Evolutionary conservation across 2,329 filamentous ascomycete species (phyloP).

Genomic region (Dendryphion nanum): DNA sequence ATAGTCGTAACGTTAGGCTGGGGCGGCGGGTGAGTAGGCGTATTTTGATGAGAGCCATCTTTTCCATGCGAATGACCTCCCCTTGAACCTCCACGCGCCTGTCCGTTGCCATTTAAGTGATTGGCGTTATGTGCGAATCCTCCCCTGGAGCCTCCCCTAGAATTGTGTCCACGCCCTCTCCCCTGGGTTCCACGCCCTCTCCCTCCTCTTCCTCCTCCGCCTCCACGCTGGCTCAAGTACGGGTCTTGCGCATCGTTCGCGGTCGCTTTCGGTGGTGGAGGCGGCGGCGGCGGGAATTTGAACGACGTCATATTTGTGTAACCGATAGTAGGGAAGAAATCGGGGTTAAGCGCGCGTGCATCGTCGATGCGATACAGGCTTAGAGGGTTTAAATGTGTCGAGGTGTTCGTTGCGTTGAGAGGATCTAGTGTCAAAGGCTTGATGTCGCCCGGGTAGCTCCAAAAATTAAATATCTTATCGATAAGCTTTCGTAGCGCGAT

Average conservation of each 20-base stretch:
- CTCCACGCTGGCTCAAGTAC: slow-evolving; percentile 31
- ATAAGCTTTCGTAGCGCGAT: slow-evolving; percentile 3
- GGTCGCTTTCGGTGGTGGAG: slow-evolving; percentile 38
- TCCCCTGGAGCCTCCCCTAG: slow-evolving; percentile 14
- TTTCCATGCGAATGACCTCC: slow-evolving; percentile 19
- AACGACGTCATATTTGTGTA: slow-evolving; percentile 32
- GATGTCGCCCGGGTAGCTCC: too few species aligned
- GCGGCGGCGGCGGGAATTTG: slow-evolving; percentile 51
- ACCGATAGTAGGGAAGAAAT: slow-evolving; percentile 1
- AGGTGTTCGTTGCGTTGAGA: too few species aligned
- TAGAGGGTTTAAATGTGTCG: too few species aligned
- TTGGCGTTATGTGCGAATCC: slow-evolving; percentile 15
- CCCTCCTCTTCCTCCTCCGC: slow-evolving; percentile 18
- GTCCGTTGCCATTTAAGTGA: slow-evolving; percentile 9
- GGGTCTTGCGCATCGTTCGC: slow-evolving; percentile 23
- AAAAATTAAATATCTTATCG: slow-evolving; percentile 5
- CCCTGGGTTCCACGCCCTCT: slow-evolving; percentile 10
- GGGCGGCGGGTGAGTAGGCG: too few species aligned
- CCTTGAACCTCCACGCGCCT: slow-evolving; percentile 10
- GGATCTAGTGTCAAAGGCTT: too few species aligned
- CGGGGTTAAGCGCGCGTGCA: too few species aligned
- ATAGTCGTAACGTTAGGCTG: too few species aligned
- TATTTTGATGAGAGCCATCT: too few species aligned
- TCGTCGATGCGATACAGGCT: not conserved
- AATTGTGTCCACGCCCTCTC: slow-evolving; percentile 17